Evolutionary conservation across 352 stramenopile genomes (phyloP), one percentile per base, ranked within the genome.

Genomic region (Phytophthora aleatoria): DNA sequence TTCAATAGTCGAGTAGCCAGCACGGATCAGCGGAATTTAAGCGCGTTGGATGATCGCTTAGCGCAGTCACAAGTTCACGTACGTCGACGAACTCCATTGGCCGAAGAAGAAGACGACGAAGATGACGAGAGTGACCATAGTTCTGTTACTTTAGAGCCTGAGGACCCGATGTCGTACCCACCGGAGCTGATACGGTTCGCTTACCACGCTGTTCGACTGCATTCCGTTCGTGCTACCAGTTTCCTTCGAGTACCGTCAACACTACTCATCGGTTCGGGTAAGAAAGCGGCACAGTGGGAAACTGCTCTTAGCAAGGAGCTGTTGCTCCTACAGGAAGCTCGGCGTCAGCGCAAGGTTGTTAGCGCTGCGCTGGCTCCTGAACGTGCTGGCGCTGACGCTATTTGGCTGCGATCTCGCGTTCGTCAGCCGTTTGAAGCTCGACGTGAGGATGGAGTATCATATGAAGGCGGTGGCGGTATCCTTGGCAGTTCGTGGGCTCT

Each of bases 291-390:
- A 15, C 66, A 74, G 36, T 78, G 67, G 64, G 55, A 74, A 12
- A 73, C 83, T 39, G 70, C 82, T n/a, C 57, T 93, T 12, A 85
- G 76, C 36, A 81, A 91, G 15, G 76, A 86, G 13, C 55, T 85
- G 12, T 71, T 85, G 51, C 47, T 77, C 1, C 61, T 78, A 1
- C 78, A 91, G 52, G 79, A 93, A 67, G 54, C 73, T 33, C 77
- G 80, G 9, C 76, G 80, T 1, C 72, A 83, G 48, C 76, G 74
- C 13, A 77, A 77, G 47, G 47, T 71, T 12, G 51, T 65, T 3
- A 73, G 44, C 10, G 59, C 56, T 8, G 56, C 69, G 15, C 16
- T 72, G 10, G 36, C 65, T 6, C 47, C 61, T n/a, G 58, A 79
- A 52, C 71, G 71, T 13, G 58, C 67, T 50, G 38, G 42, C 10